Percentiles rank a stretch among this genome's conserved stretches.
These are phyloP conservation scores for Arthrobotrys entomopaga DNA, from an alignment of 2,329 filamentous ascomycete genomes.

Conservation along the genomic window DNA sequence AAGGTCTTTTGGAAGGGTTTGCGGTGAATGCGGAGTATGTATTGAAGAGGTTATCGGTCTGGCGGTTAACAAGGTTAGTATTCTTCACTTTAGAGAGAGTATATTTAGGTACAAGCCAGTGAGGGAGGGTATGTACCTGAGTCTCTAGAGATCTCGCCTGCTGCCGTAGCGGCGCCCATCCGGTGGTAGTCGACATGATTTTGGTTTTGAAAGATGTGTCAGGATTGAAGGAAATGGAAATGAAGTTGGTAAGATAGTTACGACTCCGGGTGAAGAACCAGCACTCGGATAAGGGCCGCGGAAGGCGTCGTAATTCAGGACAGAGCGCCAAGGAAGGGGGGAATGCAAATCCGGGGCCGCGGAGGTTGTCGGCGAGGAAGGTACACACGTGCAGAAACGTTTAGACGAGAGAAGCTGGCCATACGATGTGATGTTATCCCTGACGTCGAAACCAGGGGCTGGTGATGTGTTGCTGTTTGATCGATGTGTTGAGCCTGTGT, in stretches of 20 bases:
- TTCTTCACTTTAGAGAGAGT: neutral
- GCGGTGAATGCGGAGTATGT: constrained; percentile 91
- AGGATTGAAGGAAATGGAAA: neutral
- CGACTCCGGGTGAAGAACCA: constrained; percentile 23
- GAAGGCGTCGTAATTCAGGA: constrained; percentile 3
- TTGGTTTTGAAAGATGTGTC: constrained; percentile 5
- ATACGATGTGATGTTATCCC: constrained; percentile 13
- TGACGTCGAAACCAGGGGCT: constrained; percentile 19
- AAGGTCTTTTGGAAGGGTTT: constrained; percentile 79
- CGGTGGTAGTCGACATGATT: constrained; percentile 63
- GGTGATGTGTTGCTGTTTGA: constrained; percentile 30
- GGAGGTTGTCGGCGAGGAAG: neutral
- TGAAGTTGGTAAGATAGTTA: neutral
- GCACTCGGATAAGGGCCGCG: neutral
- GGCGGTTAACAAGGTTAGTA: neutral
- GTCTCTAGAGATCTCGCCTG: constrained; percentile 88
- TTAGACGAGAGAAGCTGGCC: constrained; percentile 15
- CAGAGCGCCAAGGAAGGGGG: constrained; percentile 10
- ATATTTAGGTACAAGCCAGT: constrained; percentile 1
- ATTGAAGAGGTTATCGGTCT: constrained; percentile 64
- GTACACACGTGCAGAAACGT: constrained; percentile 33
- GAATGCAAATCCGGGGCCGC: constrained; percentile 32
- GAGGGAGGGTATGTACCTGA: constrained; percentile 76
- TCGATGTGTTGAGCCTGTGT: constrained; percentile 7
- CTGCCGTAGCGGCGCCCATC: constrained; percentile 94